These are phyloP conservation scores for Ceratobasidium sp. DNA, from an alignment of 1,284 basidiomycete species.

Conservation along the genomic window DNA sequence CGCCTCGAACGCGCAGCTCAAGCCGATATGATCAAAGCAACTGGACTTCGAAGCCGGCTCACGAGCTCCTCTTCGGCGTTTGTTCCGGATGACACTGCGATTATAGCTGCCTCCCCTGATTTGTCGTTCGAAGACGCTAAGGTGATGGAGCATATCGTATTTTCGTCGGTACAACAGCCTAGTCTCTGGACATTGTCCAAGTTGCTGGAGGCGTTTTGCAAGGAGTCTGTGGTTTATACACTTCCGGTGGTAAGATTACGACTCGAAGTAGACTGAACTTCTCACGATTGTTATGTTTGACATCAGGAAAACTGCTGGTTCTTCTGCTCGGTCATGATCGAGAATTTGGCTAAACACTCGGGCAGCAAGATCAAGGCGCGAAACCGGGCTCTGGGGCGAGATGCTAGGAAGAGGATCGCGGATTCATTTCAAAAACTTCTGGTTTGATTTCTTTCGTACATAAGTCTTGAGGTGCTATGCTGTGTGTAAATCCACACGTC, in stretches of 20 bases:
- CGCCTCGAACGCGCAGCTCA: slow-evolving; percentile 10
- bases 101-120: neutral
- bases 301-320: slow-evolving; percentile 15
- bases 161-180: neutral
- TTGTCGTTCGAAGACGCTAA: neutral
- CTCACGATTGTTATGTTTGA: too few relatives aligned
- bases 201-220: neutral
- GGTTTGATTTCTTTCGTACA: neutral
- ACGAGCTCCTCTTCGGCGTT: neutral
- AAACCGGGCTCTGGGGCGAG: neutral
- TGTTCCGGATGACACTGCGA: slow-evolving; percentile 3
- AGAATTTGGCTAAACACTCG: neutral
- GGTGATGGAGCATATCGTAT: neutral
- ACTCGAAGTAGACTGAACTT: too few relatives aligned
- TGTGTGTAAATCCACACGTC: too few relatives aligned
- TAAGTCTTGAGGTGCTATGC: too few relatives aligned
- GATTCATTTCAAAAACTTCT: neutral
- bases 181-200: neutral
- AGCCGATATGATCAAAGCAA: neutral
- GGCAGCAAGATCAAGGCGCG: neutral
- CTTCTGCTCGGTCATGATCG: slow-evolving; percentile 13
- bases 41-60: neutral
- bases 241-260: neutral
- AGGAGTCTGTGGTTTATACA: neutral
- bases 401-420: neutral